Evolutionary conservation across 805 yeast species (phyloP).

Genomic region (Nakazawaea pomicola): DNA sequence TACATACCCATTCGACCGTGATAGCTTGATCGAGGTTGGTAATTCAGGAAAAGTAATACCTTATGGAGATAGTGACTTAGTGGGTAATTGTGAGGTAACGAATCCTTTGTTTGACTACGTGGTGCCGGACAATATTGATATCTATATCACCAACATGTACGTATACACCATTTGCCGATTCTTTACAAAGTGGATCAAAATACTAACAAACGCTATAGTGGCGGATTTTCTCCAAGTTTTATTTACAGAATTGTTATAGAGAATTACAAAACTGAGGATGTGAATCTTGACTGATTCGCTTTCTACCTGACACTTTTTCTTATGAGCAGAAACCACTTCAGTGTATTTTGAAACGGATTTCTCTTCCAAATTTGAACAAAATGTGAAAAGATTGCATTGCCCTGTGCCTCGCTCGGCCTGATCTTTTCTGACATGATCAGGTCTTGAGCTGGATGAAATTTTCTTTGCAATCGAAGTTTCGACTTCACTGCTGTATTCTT

Average conservation of each 20-base stretch:
- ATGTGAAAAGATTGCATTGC: too few relatives aligned
- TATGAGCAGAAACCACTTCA: too few relatives aligned
- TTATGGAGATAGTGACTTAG: conserved; percentile 63
- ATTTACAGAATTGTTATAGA: conserved; percentile 93
- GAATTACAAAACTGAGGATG: conserved; percentile 86
- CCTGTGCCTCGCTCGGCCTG: conserved; percentile 64
- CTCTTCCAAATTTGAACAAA: too few relatives aligned
- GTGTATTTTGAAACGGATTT: too few relatives aligned
- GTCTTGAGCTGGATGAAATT: conserved; percentile 70
- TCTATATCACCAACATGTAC: conserved; percentile 81
- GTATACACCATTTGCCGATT: conserved; percentile 16
- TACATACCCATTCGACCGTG: conserved; percentile 83
- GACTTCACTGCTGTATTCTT: too few relatives aligned
- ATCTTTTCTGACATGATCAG: conserved; percentile 20
- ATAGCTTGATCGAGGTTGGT: conserved; percentile 82
- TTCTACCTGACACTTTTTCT: background rate
- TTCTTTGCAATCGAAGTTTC: too few relatives aligned
- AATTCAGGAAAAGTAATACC: conserved; percentile 85
- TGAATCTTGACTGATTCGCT: conserved; percentile 40
- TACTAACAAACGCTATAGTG: conserved; percentile 30
- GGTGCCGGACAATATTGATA: conserved; percentile 90
- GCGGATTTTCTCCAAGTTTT: conserved; percentile 95
- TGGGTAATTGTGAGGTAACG: conserved; percentile 73
- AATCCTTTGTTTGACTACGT: conserved; percentile 90
- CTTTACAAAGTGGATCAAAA: background rate